A percentile compares a stretch with the other conserved stretches of the same genome.
These are phyloP conservation scores for Nicotiana otophora DNA, from an alignment of 257 asterid genomes.

Conservation along the genomic window DNA sequence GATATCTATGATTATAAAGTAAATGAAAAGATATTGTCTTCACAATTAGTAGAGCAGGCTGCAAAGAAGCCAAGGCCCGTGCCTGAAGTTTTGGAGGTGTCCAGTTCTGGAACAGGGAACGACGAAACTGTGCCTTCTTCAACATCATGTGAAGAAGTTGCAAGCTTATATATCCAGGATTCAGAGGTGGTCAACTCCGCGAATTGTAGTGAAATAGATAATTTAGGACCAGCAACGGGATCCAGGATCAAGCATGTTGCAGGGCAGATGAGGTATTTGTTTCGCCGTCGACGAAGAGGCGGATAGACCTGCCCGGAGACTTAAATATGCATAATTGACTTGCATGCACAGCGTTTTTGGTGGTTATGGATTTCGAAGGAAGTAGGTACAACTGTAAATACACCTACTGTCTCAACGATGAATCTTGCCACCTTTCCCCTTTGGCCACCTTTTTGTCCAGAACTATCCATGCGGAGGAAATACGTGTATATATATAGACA, in stretches of 20 bases:
- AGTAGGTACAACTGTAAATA: background rate
- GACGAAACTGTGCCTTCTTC: constrained; percentile 1
- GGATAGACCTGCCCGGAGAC: background rate
- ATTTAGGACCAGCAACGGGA: background rate
- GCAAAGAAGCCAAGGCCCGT: constrained; percentile 8
- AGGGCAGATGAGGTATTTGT: background rate
- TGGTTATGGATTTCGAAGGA: background rate
- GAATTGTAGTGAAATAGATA: background rate
- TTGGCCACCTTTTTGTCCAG: background rate
- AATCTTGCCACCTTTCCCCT: background rate
- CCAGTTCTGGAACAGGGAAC: constrained; percentile 18
- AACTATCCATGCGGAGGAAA: background rate
- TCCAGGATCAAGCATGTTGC: background rate
- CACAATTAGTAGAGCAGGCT: constrained; percentile 10
- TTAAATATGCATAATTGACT: background rate
- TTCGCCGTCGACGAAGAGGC: background rate
- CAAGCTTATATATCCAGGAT: constrained; percentile 42
- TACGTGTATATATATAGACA: background rate
- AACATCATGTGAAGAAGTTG: constrained; percentile 28
- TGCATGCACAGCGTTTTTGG: background rate
- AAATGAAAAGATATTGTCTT: background rate
- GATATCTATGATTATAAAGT: constrained; percentile 1
- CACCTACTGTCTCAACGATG: background rate
- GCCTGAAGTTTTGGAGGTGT: constrained; percentile 16
- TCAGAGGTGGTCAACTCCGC: constrained; percentile 43